Evolutionary conservation across 192 early-diverging fungal genomes (phyloP).

Genomic region (Mortierella hygrophila): DNA sequence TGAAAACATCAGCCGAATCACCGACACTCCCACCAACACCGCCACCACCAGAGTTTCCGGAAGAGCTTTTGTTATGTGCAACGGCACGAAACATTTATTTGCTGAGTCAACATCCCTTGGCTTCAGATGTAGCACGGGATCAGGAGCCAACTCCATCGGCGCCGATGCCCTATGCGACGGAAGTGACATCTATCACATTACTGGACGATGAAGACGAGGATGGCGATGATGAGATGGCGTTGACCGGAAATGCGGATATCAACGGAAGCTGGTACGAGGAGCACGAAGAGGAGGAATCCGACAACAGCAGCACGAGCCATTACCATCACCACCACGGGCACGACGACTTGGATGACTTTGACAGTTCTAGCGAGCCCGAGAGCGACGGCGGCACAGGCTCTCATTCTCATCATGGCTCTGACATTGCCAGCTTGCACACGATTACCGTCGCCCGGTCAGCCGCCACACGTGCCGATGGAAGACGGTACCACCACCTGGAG

Average conservation of each 20-base stretch:
- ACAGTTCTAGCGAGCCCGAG: background rate
- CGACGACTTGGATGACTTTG: slow-evolving; percentile 12
- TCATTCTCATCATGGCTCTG: background rate
- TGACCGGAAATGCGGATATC: background rate
- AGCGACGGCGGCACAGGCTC: background rate
- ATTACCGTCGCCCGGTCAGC: slow-evolving; percentile 46
- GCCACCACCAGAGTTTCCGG: slow-evolving; percentile 10
- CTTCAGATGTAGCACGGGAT: no score
- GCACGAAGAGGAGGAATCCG: background rate
- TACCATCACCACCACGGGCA: background rate
- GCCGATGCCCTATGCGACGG: background rate
- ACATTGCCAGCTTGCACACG: slow-evolving; percentile 15
- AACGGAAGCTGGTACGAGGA: background rate
- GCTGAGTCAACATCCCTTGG: slow-evolving; percentile 12
- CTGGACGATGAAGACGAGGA: slow-evolving; percentile 21
- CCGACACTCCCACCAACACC: background rate
- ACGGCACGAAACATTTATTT: slow-evolving; percentile 48
- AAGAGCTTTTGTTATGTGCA: slow-evolving; percentile 29
- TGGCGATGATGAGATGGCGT: slow-evolving; percentile 17
- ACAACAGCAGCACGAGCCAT: background rate
- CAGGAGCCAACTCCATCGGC: background rate
- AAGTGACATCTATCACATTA: slow-evolving; percentile 6
- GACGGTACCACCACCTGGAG: slow-evolving; percentile 35
- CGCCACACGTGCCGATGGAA: slow-evolving; percentile 32
- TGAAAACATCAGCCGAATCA: background rate